Percentiles rank a stretch among this genome's conserved stretches.
phyloP scores from a whole-genome alignment of 208 protist species.

The Crithidia fasciculata region DNA sequence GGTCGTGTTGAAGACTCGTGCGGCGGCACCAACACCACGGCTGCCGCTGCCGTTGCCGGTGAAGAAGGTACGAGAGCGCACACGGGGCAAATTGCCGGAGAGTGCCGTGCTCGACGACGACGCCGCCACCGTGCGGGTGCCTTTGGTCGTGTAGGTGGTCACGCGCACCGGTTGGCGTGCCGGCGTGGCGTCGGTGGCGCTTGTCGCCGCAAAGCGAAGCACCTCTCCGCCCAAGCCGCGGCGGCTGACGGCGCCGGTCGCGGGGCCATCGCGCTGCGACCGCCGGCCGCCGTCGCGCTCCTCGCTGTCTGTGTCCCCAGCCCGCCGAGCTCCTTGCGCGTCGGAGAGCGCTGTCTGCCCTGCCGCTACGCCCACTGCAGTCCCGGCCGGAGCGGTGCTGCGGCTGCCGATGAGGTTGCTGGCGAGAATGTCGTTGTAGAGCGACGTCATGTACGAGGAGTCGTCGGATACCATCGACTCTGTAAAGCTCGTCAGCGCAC shows the following conservation, averaged over 20 bases:
- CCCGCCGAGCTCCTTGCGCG: neutral
- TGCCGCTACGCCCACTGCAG: neutral
- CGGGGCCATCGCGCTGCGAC: neutral
- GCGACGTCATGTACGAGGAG: conserved; percentile 78
- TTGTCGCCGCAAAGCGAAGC: conserved; percentile 32
- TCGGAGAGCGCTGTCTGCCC: too few species aligned
- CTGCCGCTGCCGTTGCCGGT: conserved; percentile 23
- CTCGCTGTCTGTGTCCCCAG: conserved; percentile 10
- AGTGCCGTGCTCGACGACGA: conserved; percentile 10
- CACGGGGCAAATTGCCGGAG: conserved; percentile 10
- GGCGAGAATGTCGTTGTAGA: conserved; percentile 88
- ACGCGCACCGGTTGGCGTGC: conserved; percentile 12
- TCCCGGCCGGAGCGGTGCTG: neutral
- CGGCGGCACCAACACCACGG: conserved; percentile 4
- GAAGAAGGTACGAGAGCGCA: conserved; percentile 33
- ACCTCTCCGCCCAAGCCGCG: conserved; percentile 50
- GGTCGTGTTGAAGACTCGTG: conserved; percentile 69
- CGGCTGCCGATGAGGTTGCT: conserved; percentile 59
- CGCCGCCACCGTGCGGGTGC: neutral
- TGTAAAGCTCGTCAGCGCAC: conserved; percentile 58
- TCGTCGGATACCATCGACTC: conserved; percentile 87
- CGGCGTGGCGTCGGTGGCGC: conserved; percentile 2
- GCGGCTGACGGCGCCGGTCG: conserved; percentile 22
- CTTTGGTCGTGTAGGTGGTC: conserved; percentile 22
- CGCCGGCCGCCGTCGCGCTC: conserved; percentile 15